Evolutionary conservation across 225 moss, liverwort and hornwort species (phyloP).

Genomic region (Antitrichia curtipendula): DNA sequence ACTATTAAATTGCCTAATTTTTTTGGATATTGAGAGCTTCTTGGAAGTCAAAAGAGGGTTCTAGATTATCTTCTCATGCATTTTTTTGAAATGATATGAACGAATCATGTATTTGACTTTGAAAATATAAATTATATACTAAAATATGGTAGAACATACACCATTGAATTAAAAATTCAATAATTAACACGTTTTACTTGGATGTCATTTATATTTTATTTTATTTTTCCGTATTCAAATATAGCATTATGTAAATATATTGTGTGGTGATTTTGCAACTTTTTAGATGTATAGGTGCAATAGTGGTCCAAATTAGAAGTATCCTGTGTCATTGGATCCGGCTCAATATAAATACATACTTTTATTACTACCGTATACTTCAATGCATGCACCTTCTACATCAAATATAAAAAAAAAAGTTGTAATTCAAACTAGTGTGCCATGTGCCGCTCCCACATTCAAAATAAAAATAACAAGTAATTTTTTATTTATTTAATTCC

Average conservation of each 20-base stretch:
- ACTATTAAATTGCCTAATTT: rapidly evolving
- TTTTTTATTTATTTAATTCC: too few relatives aligned
- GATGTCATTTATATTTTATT: too few relatives aligned
- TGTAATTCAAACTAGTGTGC: too few relatives aligned
- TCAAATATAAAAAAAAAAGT: too few relatives aligned
- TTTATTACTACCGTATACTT: background rate
- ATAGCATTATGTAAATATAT: background rate
- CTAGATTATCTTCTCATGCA: rapidly evolving
- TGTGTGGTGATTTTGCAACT: background rate
- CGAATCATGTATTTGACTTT: too few relatives aligned
- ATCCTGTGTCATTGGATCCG: rapidly evolving
- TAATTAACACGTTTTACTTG: background rate
- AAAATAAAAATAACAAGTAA: too few relatives aligned
- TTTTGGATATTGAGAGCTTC: background rate
- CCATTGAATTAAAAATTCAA: too few relatives aligned
- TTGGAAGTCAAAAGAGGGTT: too few relatives aligned
- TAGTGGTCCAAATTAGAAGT: background rate
- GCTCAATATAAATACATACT: background rate
- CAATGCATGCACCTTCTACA: background rate
- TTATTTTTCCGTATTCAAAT: too few relatives aligned
- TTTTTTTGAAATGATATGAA: background rate
- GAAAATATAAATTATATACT: too few relatives aligned
- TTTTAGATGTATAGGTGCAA: background rate
- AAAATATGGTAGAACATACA: too few relatives aligned
- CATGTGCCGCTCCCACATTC: too few relatives aligned